Percentiles rank a stretch among this genome's conserved stretches.
Evolutionary conservation across 2,329 filamentous ascomycete genomes (phyloP).

Genomic region (Aspergillus novofumigatus): DNA sequence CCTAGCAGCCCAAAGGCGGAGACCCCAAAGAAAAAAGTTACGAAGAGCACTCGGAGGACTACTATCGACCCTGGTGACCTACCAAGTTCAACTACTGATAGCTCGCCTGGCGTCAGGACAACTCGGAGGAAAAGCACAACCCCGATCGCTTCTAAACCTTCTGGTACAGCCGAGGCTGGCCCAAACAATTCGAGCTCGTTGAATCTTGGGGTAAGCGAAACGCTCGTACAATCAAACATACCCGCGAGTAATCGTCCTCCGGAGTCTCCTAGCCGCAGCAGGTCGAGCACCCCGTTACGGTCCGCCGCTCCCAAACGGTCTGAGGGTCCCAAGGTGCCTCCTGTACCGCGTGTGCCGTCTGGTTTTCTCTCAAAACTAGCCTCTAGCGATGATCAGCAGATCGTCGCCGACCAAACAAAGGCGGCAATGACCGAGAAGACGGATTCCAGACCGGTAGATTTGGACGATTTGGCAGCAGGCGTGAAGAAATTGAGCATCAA

Average conservation of each 20-base stretch:
- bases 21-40: conserved; percentile 49
- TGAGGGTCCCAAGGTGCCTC: conserved; percentile 34
- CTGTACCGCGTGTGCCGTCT: conserved; percentile 41
- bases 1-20: conserved; percentile 51
- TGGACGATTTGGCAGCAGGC: conserved; percentile 51
- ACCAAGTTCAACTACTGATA: conserved; percentile 28
- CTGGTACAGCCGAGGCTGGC: not conserved
- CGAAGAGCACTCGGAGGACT: conserved; percentile 53
- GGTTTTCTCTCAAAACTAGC: conserved; percentile 23
- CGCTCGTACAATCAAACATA: conserved; percentile 15
- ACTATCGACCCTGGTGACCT: conserved; percentile 57
- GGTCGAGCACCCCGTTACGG: conserved; percentile 51
- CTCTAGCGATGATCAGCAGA: conserved; percentile 10
- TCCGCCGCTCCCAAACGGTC: conserved; percentile 35
- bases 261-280: conserved; percentile 53
- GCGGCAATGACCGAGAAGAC: conserved; percentile 1
- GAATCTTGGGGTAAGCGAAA: not conserved
- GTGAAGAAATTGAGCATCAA: conserved; percentile 54
- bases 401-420: not conserved
- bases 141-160: not conserved
- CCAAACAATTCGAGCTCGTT: conserved; percentile 1
- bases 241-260: conserved; percentile 15
- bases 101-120: conserved; percentile 19
- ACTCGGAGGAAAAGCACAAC: conserved; percentile 28
- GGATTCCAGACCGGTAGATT: conserved; percentile 25